Percentiles rank a stretch among this genome's conserved stretches.
phyloP scores from a whole-genome alignment of 805 yeast species.

The Candida ulmi region DNA sequence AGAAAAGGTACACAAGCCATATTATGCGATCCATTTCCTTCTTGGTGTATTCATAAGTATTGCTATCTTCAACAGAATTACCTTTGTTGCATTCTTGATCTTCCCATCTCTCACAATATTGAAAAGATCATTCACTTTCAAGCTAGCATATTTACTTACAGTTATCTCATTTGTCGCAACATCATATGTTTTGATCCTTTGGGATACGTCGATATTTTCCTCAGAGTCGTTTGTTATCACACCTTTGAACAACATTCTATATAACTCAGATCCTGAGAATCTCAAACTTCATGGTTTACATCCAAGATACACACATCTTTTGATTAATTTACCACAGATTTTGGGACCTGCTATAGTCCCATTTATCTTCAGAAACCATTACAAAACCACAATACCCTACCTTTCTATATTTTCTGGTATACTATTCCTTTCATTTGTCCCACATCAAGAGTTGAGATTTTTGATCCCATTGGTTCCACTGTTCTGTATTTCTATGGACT shows the following conservation, averaged over 20 bases:
- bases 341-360: constrained; percentile 67
- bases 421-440: constrained; percentile 56
- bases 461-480: constrained; percentile 75
- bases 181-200: constrained; percentile 31
- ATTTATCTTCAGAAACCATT: constrained; percentile 28
- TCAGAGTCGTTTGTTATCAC: constrained; percentile 38
- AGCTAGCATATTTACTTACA: constrained; percentile 28
- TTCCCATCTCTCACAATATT: constrained; percentile 51
- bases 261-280: constrained; percentile 58
- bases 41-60: constrained; percentile 49
- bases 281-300: constrained; percentile 80
- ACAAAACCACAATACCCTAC: constrained; percentile 46
- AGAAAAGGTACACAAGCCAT: constrained; percentile 6
- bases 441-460: constrained; percentile 94
- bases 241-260: constrained; percentile 71
- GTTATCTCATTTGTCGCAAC: constrained; percentile 30
- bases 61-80: constrained; percentile 81
- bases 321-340: constrained; percentile 73
- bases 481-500: constrained; percentile 49
- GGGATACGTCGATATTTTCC: constrained; percentile 50
- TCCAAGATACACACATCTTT: constrained; percentile 64
- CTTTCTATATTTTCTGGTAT: constrained; percentile 60
- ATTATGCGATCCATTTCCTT: constrained; percentile 14
- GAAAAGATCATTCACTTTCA: constrained; percentile 34
- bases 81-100: constrained; percentile 71